Conservation (phyloP, 2,329 filamentous ascomycete genomes). For the Colletotrichum costaricense region DNA sequence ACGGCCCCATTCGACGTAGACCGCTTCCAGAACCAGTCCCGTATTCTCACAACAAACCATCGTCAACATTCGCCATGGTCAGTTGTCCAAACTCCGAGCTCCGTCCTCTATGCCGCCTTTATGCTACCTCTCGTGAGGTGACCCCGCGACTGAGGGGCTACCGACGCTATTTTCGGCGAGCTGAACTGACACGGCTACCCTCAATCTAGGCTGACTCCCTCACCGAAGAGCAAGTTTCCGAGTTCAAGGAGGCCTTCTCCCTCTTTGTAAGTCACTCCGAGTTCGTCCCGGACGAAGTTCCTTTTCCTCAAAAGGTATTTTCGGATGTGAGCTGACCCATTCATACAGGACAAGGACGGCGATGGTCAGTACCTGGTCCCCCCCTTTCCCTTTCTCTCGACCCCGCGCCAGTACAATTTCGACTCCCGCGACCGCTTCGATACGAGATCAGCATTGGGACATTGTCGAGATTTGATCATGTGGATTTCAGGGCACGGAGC, state of each 20-base stretch:
- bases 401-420: slow-evolving; percentile 9
- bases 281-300: background rate
- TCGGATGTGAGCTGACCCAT: slow-evolving; percentile 38
- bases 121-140: background rate
- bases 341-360: slow-evolving; percentile 84
- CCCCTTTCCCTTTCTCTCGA: slow-evolving; percentile 13
- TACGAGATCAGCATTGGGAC: background rate
- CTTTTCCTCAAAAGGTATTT: slow-evolving; percentile 9
- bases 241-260: slow-evolving; percentile 99
- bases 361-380: slow-evolving; percentile 75
- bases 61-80: slow-evolving; percentile 22
- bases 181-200: slow-evolving; percentile 25
- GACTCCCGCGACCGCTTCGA: slow-evolving; percentile 11
- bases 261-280: slow-evolving; percentile 83
- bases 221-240: slow-evolving; percentile 99
- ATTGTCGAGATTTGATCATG: no score
- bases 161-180: slow-evolving; percentile 14
- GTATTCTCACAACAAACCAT: background rate
- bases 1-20: background rate
- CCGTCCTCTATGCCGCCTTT: background rate
- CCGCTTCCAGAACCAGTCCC: background rate
- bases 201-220: slow-evolving; percentile 87
- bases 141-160: slow-evolving; percentile 35
- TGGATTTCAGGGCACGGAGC: slow-evolving; percentile 25
- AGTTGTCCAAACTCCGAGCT: background rate